These are phyloP conservation scores for Clitopilus passeckerianus DNA, from an alignment of 768 basidiomycete species.

Conservation along the genomic window DNA sequence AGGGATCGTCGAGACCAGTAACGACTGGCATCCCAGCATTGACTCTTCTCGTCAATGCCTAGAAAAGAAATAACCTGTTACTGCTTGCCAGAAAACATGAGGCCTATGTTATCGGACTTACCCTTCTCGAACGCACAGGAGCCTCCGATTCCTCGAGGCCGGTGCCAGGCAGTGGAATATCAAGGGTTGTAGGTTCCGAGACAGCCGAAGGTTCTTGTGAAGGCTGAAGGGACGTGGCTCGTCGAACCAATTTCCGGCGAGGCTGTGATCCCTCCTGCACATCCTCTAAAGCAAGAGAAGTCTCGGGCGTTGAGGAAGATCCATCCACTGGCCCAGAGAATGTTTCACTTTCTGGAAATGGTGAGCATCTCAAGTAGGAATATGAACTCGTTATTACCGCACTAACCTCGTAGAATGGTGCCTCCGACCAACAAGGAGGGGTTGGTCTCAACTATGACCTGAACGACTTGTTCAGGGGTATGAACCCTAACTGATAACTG, in stretches of 20 bases:
- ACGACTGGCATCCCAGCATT: slow-evolving; percentile 29
- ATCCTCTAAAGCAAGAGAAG: not conserved
- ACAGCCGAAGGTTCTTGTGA: slow-evolving; percentile 28
- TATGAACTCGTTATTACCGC: too few relatives aligned
- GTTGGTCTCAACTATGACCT: slow-evolving; percentile 40
- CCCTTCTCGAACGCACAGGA: slow-evolving; percentile 24
- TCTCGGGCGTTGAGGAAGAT: not conserved
- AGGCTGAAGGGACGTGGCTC: slow-evolving; percentile 33
- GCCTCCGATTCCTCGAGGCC: slow-evolving; percentile 12
- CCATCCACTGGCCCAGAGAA: not conserved
- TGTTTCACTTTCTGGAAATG: not conserved
- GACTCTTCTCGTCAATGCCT: slow-evolving; percentile 42
- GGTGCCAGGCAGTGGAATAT: not conserved
- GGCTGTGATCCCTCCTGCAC: not conserved
- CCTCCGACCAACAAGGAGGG: slow-evolving; percentile 20
- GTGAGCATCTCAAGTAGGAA: too few relatives aligned
- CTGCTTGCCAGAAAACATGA: not conserved
- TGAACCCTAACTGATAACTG: slow-evolving; percentile 38
- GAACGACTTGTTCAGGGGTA: slow-evolving; percentile 44
- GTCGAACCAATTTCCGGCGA: slow-evolving; percentile 23
- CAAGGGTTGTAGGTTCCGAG: slow-evolving; percentile 5
- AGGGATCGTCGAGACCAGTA: slow-evolving; percentile 41
- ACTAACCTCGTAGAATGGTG: not conserved
- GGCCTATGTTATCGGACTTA: slow-evolving; percentile 9
- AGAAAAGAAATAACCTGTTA: slow-evolving; percentile 1